phyloP scores from a whole-genome alignment of 768 basidiomycete genomes.

The Suillus ampliporus region DNA sequence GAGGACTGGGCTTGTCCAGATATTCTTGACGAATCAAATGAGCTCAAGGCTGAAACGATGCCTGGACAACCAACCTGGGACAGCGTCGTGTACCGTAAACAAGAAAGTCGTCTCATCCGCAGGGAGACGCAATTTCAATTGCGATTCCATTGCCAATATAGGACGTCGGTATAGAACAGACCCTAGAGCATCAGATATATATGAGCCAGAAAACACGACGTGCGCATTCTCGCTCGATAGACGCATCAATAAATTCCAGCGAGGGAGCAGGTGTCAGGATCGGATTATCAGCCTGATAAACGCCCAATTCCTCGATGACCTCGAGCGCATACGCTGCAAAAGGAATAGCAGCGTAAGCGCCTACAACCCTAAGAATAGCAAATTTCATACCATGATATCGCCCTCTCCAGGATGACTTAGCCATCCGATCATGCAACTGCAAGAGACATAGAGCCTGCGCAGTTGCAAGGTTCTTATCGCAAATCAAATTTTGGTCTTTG shows the following conservation, averaged over 20 bases:
- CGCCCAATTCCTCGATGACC: slow-evolving; percentile 69
- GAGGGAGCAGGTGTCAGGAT: slow-evolving; percentile 63
- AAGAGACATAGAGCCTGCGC: slow-evolving; percentile 80
- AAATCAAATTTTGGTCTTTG: slow-evolving; percentile 60
- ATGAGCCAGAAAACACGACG: slow-evolving; percentile 85
- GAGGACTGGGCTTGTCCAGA: slow-evolving; percentile 63
- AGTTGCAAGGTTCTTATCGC: slow-evolving; percentile 68
- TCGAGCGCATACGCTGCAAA: slow-evolving; percentile 63
- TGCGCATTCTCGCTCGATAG: slow-evolving; percentile 78
- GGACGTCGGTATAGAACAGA: slow-evolving; percentile 43
- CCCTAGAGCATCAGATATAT: slow-evolving; percentile 58
- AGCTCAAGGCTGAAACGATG: slow-evolving; percentile 6
- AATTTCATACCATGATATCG: slow-evolving; percentile 36
- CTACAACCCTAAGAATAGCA: not conserved
- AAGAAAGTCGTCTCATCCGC: slow-evolving; percentile 85
- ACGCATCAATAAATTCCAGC: slow-evolving; percentile 61
- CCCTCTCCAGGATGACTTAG: slow-evolving; percentile 40
- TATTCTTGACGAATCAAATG: slow-evolving; percentile 55
- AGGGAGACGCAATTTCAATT: slow-evolving; percentile 70
- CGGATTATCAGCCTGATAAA: slow-evolving; percentile 66
- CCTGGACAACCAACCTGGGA: slow-evolving; percentile 32
- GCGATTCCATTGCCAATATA: slow-evolving; percentile 44
- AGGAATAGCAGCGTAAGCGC: slow-evolving; percentile 20
- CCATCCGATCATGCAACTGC: slow-evolving; percentile 65
- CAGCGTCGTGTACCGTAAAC: slow-evolving; percentile 52